phyloP scores from a whole-genome alignment of 257 asterid genomes.

The Paulownia fortunei region DNA sequence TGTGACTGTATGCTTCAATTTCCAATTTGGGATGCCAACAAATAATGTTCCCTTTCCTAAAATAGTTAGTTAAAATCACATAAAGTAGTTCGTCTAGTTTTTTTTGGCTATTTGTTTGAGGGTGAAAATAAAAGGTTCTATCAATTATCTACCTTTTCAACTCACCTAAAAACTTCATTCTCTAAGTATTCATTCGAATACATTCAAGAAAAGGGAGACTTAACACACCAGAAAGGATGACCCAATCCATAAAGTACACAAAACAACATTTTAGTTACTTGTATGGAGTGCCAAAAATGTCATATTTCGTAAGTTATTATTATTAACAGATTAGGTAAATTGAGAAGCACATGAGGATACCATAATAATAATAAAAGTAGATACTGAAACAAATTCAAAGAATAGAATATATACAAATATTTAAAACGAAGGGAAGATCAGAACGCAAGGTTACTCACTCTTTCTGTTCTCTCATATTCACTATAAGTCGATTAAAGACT shows the following conservation, averaged over 20 bases:
- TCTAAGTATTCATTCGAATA: neutral
- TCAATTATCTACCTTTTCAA: neutral
- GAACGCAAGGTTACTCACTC: constrained; percentile 54
- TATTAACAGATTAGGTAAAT: neutral
- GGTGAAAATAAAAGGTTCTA: too few relatives aligned
- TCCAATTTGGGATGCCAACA: neutral
- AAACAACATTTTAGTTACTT: neutral
- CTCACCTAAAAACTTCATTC: neutral
- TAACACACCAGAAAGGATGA: neutral
- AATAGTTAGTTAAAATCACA: neutral
- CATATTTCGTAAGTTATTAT: constrained; percentile 2
- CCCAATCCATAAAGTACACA: neutral
- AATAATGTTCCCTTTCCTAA: neutral
- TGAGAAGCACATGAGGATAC: neutral
- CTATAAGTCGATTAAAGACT: constrained; percentile 63
- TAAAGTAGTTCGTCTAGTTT: too few relatives aligned
- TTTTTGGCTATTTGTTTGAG: too few relatives aligned
- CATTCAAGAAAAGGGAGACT: neutral
- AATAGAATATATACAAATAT: neutral
- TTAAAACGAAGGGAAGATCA: neutral
- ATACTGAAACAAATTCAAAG: neutral
- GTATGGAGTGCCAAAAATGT: neutral
- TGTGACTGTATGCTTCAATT: neutral
- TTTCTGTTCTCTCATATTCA: constrained; percentile 52
- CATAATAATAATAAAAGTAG: too few relatives aligned